Conservation (phyloP, 1,284 basidiomycete species). For the Melampsora americana region DNA sequence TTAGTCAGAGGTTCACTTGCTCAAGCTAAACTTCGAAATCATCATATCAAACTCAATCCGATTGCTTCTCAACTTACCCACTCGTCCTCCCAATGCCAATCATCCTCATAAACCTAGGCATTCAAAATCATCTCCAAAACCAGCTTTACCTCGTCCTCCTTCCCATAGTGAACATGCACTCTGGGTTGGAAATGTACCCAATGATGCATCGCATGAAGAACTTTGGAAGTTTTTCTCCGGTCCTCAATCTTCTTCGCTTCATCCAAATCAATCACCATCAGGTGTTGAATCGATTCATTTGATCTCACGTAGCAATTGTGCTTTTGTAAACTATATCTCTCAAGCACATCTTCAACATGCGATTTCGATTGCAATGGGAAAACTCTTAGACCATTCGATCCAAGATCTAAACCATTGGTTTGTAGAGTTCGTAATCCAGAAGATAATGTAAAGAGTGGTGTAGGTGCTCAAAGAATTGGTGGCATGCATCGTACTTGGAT, state of each 20-base stretch:
- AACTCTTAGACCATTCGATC: conserved; percentile 65
- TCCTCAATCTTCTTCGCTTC: conserved; percentile 12
- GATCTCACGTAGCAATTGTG: conserved; percentile 86
- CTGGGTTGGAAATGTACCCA: conserved; percentile 87
- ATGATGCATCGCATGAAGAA: conserved; percentile 78
- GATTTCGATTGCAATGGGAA: conserved; percentile 70
- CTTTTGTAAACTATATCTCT: conserved; percentile 81
- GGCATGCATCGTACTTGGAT: conserved; percentile 79
- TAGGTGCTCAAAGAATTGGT: conserved; percentile 81
- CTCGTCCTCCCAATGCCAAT: too few relatives aligned
- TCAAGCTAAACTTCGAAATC: conserved; percentile 16
- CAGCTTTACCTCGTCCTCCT: conserved; percentile 12
- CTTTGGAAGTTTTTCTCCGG: conserved; percentile 78
- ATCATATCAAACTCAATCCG: background rate
- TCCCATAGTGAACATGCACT: conserved; percentile 78
- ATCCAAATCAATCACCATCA: conserved; percentile 49
- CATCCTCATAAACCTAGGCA: background rate
- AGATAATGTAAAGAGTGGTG: conserved; percentile 82
- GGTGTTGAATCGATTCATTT: conserved; percentile 85
- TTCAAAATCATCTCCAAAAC: too few relatives aligned
- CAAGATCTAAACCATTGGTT: conserved; percentile 72
- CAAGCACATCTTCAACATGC: conserved; percentile 66
- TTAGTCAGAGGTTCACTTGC: conserved; percentile 14
- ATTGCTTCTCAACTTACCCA: background rate
- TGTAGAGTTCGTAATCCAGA: conserved; percentile 79